Base-by-base conservation (phyloP, 257 asterid genomes). In the Linaria vulgaris region DNA sequence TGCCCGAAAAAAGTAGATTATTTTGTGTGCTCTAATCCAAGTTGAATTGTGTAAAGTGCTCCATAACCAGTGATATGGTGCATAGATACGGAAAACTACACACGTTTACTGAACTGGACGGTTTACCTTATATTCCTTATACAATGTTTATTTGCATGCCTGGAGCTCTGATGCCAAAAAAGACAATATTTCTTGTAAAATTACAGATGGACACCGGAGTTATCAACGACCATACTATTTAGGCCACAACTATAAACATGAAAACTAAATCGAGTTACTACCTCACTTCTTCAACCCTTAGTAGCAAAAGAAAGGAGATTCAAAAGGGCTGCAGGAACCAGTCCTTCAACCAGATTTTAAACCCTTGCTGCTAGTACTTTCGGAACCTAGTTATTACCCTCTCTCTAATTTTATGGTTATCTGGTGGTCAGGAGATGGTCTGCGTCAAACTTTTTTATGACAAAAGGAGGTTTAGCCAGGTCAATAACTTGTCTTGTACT, bases 141-240 rank as follows among this genome's bases (percentile, higher is more conserved):
- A n/a, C n/a, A n/a, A n/a, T n/a, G n/a, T n/a, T n/a, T n/a, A n/a
- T n/a, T n/a, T n/a, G n/a, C n/a, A n/a, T n/a, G n/a, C n/a, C n/a
- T n/a, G n/a, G n/a, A n/a, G 41, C 10, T 34, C 10, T 34, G 1
- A 34, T 34, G 41, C 41, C n/a, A 3, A 34, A 8, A 34, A 34
- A 34, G 41, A 34, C 41, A 7, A 34, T 34, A 11, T 34, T 34
- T 34, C 10, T 34, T 1, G 11, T 3, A 7, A 3, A 81, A 84
- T 74, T 84, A 84, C 68, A 75, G 67, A 4, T 84, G 76, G 48
- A 75, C 64, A 37, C 79, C 90, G 8, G 95, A 88, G 41, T 74
- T 76, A 45, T 69, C 98, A 11, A 75, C 96, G 64, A 72, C 86
- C 59, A 74, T 86, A 54, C 92, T 62, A 78, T 88, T 56, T 85